Evolutionary conservation across 768 basidiomycete species (phyloP).

Genomic region (Myochromella boudieri): DNA sequence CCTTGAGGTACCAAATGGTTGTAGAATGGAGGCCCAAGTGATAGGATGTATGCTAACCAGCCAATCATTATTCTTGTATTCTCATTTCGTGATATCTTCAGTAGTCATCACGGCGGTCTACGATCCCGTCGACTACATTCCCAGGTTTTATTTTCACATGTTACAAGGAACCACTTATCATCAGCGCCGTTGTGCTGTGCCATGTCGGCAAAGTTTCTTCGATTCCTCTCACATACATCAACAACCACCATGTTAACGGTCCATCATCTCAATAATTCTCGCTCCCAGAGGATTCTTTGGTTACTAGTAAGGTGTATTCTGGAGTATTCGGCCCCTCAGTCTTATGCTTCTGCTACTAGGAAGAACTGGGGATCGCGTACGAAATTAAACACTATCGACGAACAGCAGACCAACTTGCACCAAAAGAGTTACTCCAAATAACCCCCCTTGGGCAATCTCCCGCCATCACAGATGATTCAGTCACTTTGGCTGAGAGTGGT

Average conservation of each 20-base stretch:
- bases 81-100: too few species aligned
- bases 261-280: slow-evolving; percentile 48
- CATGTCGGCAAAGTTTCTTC: too few species aligned
- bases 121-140: too few species aligned
- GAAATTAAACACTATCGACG: slow-evolving; percentile 34
- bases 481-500: slow-evolving; percentile 33
- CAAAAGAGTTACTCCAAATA: slow-evolving; percentile 31
- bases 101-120: too few species aligned
- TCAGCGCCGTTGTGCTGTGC: too few species aligned
- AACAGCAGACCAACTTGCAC: slow-evolving; percentile 21
- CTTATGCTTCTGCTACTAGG: slow-evolving; percentile 15
- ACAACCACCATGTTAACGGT: slow-evolving; percentile 25
- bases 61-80: too few species aligned
- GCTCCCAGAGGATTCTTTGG: slow-evolving; percentile 52
- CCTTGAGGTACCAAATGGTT: too few species aligned
- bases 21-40: too few species aligned
- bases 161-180: too few species aligned
- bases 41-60: too few species aligned
- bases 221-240: too few species aligned
- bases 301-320: slow-evolving; percentile 36
- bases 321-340: neutral
- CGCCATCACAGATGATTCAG: slow-evolving; percentile 37
- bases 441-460: slow-evolving; percentile 40
- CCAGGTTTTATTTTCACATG: too few species aligned
- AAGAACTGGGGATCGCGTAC: slow-evolving; percentile 44